Conservation (phyloP, 108 stramenopile species). For the Hondaea fermentalgiana region DNA sequence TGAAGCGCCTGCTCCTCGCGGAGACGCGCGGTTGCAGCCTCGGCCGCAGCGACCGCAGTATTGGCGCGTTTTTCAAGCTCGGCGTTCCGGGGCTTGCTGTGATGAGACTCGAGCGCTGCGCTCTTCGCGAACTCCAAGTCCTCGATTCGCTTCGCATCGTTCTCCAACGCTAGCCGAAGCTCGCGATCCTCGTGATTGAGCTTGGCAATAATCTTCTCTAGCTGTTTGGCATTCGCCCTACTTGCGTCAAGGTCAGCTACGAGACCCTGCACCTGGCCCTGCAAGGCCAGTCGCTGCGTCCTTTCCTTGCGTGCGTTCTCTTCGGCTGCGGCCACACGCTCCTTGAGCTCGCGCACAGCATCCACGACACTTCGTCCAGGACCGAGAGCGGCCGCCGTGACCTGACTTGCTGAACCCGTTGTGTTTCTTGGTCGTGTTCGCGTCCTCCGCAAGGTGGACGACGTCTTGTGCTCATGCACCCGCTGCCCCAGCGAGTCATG, state of each 20-base stretch:
- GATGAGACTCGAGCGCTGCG: not conserved
- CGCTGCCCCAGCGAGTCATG: too few relatives aligned
- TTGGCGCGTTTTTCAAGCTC: not conserved
- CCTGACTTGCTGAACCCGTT: too few relatives aligned
- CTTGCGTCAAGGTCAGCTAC: not conserved
- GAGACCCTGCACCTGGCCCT: not conserved
- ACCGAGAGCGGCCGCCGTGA: not conserved
- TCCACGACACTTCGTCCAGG: not conserved
- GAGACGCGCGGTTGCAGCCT: not conserved
- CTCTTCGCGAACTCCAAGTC: not conserved
- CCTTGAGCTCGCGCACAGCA: not conserved
- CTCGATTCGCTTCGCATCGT: not conserved
- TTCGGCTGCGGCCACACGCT: not conserved
- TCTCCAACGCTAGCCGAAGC: not conserved
- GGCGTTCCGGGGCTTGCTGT: not conserved
- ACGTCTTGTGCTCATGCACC: too few relatives aligned
- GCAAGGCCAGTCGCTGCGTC: not conserved
- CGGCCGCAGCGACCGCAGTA: not conserved
- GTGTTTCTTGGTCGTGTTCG: too few relatives aligned
- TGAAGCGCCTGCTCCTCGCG: not conserved
- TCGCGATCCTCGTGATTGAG: not conserved
- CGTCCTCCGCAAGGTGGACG: too few relatives aligned
- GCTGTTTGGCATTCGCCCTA: not conserved
- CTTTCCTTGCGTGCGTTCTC: not conserved
- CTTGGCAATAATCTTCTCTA: not conserved